Evolutionary conservation across 441 rosid species (phyloP).

Genomic region (Syzygium malaccense): DNA sequence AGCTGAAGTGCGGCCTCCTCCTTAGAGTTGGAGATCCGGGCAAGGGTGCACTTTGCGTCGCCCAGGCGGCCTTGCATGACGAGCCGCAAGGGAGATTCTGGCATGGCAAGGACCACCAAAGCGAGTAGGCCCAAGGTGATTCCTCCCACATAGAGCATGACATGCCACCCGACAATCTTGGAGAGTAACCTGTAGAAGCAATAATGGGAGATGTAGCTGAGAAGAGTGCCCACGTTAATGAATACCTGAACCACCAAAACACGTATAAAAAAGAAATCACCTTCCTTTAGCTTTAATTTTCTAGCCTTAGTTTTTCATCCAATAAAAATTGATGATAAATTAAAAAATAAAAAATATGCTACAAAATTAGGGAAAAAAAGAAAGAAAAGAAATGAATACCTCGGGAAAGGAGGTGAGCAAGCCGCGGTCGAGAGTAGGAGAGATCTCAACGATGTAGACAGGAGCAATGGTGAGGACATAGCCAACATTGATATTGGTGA

Average conservation of each 20-base stretch:
- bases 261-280: too few relatives aligned
- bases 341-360: too few relatives aligned
- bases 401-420: background rate
- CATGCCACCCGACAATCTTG: background rate
- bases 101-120: too few relatives aligned
- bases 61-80: too few relatives aligned
- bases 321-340: too few relatives aligned
- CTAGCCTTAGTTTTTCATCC: too few relatives aligned
- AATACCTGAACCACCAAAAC: background rate
- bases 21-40: too few relatives aligned
- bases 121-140: too few relatives aligned
- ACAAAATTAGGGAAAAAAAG: background rate
- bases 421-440: background rate
- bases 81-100: too few relatives aligned
- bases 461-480: background rate
- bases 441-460: background rate
- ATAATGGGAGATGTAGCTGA: background rate
- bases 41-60: too few relatives aligned
- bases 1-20: too few relatives aligned
- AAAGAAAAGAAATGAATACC: background rate
- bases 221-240: background rate
- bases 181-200: background rate
- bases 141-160: background rate
- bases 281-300: too few relatives aligned
- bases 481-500: background rate